phyloP scores from a whole-genome alignment of 257 asterid genomes.

The Penstemon barbatus region DNA sequence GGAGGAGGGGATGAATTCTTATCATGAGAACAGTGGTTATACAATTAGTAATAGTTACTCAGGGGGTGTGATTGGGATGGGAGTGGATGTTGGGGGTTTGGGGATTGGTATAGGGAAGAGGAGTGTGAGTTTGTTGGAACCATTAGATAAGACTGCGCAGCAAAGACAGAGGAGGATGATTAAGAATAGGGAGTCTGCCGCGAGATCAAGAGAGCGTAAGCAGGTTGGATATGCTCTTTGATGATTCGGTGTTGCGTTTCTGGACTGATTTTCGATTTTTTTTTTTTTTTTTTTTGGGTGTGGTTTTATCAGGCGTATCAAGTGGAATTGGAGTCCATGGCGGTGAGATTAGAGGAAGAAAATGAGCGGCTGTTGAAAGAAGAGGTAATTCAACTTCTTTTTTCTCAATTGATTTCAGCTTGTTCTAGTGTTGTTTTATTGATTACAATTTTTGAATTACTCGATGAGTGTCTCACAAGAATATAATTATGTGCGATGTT shows the following conservation, averaged over 20 bases:
- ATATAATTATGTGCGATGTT: neutral
- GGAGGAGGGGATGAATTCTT: constrained; percentile 42
- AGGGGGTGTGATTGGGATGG: constrained; percentile 34
- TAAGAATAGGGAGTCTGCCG: constrained; percentile 97
- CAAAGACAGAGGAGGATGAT: constrained; percentile 87
- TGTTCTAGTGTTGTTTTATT: constrained; percentile 6
- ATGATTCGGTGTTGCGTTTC: constrained; percentile 15
- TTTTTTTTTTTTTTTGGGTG: neutral
- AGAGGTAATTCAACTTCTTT: constrained; percentile 47
- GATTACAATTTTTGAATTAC: constrained; percentile 15
- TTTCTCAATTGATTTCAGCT: constrained; percentile 2
- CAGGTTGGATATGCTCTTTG: constrained; percentile 52
- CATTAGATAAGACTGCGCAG: constrained; percentile 71
- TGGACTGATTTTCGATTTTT: constrained; percentile 20
- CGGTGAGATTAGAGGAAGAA: constrained; percentile 77
- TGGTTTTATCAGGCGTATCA: constrained; percentile 62
- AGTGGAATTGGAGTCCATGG: constrained; percentile 86
- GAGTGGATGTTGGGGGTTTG: constrained; percentile 36
- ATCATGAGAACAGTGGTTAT: constrained; percentile 6
- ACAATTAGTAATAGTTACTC: constrained; percentile 27
- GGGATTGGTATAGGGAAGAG: constrained; percentile 55
- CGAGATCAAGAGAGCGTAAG: constrained; percentile 96
- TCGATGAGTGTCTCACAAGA: neutral
- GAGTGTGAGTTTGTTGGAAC: constrained; percentile 70
- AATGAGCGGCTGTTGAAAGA: constrained; percentile 67